Percentiles rank a stretch among this genome's conserved stretches.
phyloP scores from a whole-genome alignment of 2,329 filamentous ascomycete species.

The Sporothrix pseudoabietina region DNA sequence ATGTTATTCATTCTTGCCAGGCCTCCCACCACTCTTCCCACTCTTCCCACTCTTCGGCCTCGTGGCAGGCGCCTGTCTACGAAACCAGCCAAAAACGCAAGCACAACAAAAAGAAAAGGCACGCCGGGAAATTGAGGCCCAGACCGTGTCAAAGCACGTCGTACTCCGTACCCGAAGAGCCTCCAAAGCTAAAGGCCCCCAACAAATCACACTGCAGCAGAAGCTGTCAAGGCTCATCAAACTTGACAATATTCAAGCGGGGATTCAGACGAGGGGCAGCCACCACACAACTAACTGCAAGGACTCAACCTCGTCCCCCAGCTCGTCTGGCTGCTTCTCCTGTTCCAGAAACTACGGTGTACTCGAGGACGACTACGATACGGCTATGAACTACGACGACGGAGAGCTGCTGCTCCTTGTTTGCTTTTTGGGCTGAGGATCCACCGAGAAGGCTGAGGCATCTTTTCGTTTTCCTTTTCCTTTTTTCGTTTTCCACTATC shows the following conservation, averaged over 20 bases:
- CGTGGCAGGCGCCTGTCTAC: too few species aligned
- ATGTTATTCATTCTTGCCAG: too few species aligned
- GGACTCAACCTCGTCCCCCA: not conserved
- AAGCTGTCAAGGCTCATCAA: not conserved
- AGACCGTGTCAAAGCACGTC: too few species aligned
- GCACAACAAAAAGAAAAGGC: too few species aligned
- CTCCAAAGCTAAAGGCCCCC: too few species aligned
- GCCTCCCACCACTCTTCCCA: too few species aligned
- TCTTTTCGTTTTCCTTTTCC: not conserved
- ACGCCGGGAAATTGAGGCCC: too few species aligned
- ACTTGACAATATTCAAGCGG: not conserved
- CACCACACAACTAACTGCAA: not conserved
- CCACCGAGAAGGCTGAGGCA: slow-evolving; percentile 21
- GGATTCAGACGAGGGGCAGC: not conserved
- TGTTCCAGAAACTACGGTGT: not conserved
- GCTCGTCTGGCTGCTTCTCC: not conserved
- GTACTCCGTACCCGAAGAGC: too few species aligned
- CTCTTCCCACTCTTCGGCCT: too few species aligned
- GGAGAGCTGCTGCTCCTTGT: not conserved
- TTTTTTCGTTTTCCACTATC: not conserved
- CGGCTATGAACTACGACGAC: too few species aligned
- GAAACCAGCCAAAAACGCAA: too few species aligned
- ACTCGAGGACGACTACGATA: not conserved
- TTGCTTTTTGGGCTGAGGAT: not conserved
- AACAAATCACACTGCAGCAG: too few species aligned